Percentiles rank a stretch among this genome's conserved stretches.
These are phyloP conservation scores for Phragmites australis DNA, from an alignment of 176 grass and related monocot genomes.

Conservation along the genomic window DNA sequence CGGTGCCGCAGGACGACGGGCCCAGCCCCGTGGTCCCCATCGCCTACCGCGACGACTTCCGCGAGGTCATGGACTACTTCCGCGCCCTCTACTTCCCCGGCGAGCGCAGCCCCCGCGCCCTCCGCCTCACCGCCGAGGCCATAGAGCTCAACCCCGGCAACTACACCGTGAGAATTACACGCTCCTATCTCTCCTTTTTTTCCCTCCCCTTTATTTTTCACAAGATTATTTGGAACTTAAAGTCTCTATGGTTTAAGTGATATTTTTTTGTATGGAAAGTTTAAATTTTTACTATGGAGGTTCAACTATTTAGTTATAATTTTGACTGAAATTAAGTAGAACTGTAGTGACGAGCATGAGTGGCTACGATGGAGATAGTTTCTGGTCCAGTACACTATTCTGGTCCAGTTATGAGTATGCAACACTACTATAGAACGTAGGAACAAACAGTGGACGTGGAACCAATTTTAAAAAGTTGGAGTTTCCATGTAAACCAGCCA, in stretches of 20 bases:
- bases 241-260: not conserved
- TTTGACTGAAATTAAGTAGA: not conserved
- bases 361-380: not conserved
- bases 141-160: constrained; percentile 78
- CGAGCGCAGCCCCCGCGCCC: constrained; percentile 70
- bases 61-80: constrained; percentile 96
- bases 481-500: not conserved
- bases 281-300: not conserved
- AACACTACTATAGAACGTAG: not conserved
- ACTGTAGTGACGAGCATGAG: not conserved
- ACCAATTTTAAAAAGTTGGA: not conserved
- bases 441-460: not conserved
- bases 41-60: constrained; percentile 67
- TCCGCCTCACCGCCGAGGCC: constrained; percentile 68
- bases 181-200: not conserved
- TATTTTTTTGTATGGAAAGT: not conserved
- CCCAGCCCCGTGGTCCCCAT: constrained; percentile 71
- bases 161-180: constrained; percentile 59
- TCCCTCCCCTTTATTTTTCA: not conserved
- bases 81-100: constrained; percentile 68
- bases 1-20: constrained; percentile 74
- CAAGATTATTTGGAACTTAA: not conserved
- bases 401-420: not conserved
- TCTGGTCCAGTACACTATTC: not conserved
- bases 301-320: not conserved